Percentiles rank a stretch among this genome's conserved stretches.
These are phyloP conservation scores for Plantago ovata DNA, from an alignment of 257 asterid species.

Conservation along the genomic window DNA sequence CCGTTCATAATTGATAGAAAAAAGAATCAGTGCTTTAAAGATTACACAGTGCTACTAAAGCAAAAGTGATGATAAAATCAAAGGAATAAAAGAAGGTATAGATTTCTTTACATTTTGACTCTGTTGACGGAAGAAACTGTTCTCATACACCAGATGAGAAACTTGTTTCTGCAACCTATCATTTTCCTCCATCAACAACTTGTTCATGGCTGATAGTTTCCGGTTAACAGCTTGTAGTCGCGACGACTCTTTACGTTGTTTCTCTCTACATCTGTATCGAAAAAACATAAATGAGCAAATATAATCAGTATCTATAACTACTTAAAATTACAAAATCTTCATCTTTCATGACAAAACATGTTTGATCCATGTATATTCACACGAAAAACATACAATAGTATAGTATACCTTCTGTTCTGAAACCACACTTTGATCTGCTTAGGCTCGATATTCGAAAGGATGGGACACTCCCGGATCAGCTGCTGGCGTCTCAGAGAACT, in stretches of 20 bases:
- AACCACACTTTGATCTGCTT: slow-evolving; percentile 99
- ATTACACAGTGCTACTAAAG: not conserved
- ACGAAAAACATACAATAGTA: too few species aligned
- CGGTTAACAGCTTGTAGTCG: slow-evolving; percentile 90
- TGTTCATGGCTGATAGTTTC: slow-evolving; percentile 89
- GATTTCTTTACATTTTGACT: slow-evolving; percentile 53
- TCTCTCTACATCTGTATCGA: slow-evolving; percentile 77
- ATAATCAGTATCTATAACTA: too few species aligned
- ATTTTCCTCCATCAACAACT: slow-evolving; percentile 97
- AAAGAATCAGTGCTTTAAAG: not conserved
- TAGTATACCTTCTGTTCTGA: slow-evolving; percentile 86
- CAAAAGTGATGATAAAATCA: not conserved
- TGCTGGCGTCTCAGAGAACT: slow-evolving; percentile 94
- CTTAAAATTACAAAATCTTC: too few species aligned
- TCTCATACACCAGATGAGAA: slow-evolving; percentile 88
- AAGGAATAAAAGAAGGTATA: not conserved
- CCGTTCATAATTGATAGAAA: not conserved
- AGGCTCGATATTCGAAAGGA: slow-evolving; percentile 89
- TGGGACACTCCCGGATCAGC: slow-evolving; percentile 84
- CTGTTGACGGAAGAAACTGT: slow-evolving; percentile 80
- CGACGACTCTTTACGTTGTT: slow-evolving; percentile 90
- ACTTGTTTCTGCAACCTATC: slow-evolving; percentile 97
- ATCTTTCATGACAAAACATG: too few species aligned
- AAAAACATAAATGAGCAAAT: not conserved
- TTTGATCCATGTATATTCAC: too few species aligned